phyloP scores from a whole-genome alignment of 768 basidiomycete species.

The Mycena albidolilacea region DNA sequence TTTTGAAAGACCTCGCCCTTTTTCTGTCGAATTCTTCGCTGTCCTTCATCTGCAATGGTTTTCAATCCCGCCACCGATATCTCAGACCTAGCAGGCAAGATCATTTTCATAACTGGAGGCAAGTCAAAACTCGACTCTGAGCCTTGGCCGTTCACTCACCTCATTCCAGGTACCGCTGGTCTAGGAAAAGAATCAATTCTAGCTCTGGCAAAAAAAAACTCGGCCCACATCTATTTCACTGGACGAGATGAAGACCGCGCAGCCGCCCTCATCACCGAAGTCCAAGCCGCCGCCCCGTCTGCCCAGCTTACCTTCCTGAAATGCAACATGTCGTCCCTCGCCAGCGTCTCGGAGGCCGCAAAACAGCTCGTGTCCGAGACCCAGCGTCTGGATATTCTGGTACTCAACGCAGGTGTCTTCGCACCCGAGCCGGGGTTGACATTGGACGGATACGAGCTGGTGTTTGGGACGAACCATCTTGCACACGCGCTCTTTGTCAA shows the following conservation, averaged over 20 bases:
- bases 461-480: conserved; percentile 38
- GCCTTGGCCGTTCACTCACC: neutral
- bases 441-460: conserved; percentile 31
- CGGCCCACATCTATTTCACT: conserved; percentile 24
- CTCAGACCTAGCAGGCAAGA: conserved; percentile 13
- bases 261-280: conserved; percentile 6
- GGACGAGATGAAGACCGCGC: conserved; percentile 29
- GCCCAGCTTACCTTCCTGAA: conserved; percentile 20
- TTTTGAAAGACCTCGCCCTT: too few species aligned
- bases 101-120: conserved; percentile 30
- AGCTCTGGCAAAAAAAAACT: conserved; percentile 23
- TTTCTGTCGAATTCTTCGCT: too few species aligned
- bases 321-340: conserved; percentile 35
- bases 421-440: conserved; percentile 12
- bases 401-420: conserved; percentile 34
- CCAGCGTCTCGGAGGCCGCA: conserved; percentile 22
- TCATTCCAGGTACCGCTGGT: conserved; percentile 22
- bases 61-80: conserved; percentile 26
- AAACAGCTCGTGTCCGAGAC: conserved; percentile 10
- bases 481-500: conserved; percentile 62
- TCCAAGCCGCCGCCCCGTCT: neutral
- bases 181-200: conserved; percentile 29
- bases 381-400: conserved; percentile 25
- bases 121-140: neutral
- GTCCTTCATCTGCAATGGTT: neutral